Conservation (phyloP, 23 red algal species). For the Gracilaria caudata region DNA sequence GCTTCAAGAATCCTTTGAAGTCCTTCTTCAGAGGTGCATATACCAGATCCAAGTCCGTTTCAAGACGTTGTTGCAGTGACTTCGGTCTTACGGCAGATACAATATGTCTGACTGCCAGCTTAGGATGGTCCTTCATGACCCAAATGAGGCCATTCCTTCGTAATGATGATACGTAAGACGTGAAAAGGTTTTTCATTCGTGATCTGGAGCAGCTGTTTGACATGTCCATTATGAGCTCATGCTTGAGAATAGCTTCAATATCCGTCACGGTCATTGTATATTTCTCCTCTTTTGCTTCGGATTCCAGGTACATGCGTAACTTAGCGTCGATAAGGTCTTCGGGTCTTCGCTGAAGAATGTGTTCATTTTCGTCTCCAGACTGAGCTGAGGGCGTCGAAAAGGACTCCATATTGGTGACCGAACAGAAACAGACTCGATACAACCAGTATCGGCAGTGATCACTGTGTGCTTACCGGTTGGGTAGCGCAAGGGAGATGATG, state of each 20-base stretch:
- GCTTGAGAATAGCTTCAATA: too few relatives aligned
- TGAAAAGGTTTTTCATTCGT: conserved; percentile 10
- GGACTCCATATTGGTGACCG: not conserved
- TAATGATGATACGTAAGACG: not conserved
- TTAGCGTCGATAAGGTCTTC: too few relatives aligned
- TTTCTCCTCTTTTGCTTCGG: too few relatives aligned
- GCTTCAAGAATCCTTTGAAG: not conserved
- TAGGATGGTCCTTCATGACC: conserved; percentile 10
- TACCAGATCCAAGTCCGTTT: not conserved
- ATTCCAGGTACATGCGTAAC: too few relatives aligned
- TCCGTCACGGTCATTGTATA: too few relatives aligned
- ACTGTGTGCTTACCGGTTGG: conserved; percentile 7
- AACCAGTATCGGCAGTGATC: conserved; percentile 25
- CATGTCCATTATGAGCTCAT: conserved; percentile 3
- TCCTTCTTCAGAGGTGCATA: not conserved
- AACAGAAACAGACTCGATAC: not conserved
- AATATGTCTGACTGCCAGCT: not conserved
- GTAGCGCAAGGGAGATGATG: not conserved
- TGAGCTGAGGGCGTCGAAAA: too few relatives aligned
- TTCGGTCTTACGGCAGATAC: not conserved
- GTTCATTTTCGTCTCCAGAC: too few relatives aligned
- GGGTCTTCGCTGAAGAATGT: too few relatives aligned
- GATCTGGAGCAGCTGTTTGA: not conserved
- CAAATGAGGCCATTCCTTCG: not conserved
- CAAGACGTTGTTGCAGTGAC: not conserved